Evolutionary conservation across 768 basidiomycete species (phyloP).

Genomic region (Leccinum rimulosum): DNA sequence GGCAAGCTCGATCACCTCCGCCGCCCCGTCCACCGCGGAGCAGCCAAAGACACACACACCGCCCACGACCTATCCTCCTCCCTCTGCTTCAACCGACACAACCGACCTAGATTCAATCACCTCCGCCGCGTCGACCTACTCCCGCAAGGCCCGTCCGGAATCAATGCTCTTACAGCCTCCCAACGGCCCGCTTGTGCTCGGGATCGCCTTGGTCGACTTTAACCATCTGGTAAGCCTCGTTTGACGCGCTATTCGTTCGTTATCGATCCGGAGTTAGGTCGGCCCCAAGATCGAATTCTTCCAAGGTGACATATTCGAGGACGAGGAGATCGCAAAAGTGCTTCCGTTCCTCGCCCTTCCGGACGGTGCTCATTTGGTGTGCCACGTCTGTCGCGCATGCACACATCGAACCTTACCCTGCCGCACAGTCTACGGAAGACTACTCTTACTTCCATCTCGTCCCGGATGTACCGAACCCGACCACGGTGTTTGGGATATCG

Average conservation of each 20-base stretch:
- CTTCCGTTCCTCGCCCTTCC: slow-evolving; percentile 95
- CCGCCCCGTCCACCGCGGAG: slow-evolving; percentile 43
- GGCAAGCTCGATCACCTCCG: slow-evolving; percentile 53
- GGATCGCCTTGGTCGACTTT: slow-evolving; percentile 92
- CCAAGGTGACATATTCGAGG: slow-evolving; percentile 73
- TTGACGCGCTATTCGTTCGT: slow-evolving; percentile 8
- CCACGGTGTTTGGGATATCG: slow-evolving; percentile 96
- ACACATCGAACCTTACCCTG: slow-evolving; percentile 9
- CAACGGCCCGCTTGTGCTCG: slow-evolving; percentile 62
- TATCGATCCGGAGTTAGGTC: slow-evolving; percentile 47
- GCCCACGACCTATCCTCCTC: slow-evolving; percentile 47
- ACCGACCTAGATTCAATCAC: slow-evolving; percentile 57
- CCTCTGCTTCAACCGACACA: slow-evolving; percentile 37
- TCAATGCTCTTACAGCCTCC: slow-evolving; percentile 66
- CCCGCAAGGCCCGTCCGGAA: slow-evolving; percentile 73
- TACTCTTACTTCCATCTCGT: slow-evolving; percentile 96
- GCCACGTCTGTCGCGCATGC: not conserved
- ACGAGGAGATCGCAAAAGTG: slow-evolving; percentile 81
- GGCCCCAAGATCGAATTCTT: slow-evolving; percentile 90
- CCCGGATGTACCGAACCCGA: slow-evolving; percentile 62
- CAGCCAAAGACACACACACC: slow-evolving; percentile 30
- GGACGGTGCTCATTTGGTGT: slow-evolving; percentile 92
- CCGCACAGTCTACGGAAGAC: slow-evolving; percentile 55
- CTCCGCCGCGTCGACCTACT: slow-evolving; percentile 55
- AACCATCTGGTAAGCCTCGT: slow-evolving; percentile 75